Percentiles rank a stretch among this genome's conserved stretches.
Conservation (phyloP, 495 filamentous ascomycete species). For the Talaromyces ruber region DNA sequence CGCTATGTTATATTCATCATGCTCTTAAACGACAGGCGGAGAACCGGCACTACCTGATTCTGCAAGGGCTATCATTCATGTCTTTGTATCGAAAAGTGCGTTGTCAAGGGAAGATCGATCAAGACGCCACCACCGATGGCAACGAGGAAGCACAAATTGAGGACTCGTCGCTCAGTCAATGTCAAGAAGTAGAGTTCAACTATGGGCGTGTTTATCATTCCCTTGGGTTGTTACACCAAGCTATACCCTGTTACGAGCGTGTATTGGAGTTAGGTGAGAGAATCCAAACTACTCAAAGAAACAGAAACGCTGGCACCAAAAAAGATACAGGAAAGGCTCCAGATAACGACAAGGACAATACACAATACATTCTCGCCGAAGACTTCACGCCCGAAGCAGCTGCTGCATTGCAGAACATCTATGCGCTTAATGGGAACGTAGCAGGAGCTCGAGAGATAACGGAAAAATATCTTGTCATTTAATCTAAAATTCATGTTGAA, state of each 20-base stretch:
- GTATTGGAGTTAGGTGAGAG: conserved; percentile 38
- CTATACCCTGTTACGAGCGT: conserved; percentile 63
- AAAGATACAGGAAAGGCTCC: conserved; percentile 8
- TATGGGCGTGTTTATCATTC: conserved; percentile 72
- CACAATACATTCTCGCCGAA: conserved; percentile 33
- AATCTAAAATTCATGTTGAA: not conserved
- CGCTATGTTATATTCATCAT: conserved; percentile 71
- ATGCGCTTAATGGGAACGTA: conserved; percentile 53
- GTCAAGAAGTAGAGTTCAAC: conserved; percentile 87
- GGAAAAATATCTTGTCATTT: conserved; percentile 48
- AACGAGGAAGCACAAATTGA: conserved; percentile 12
- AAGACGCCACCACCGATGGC: conserved; percentile 7
- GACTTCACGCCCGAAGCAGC: conserved; percentile 68
- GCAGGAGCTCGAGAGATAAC: conserved; percentile 47
- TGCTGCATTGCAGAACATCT: conserved; percentile 62
- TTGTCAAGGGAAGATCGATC: conserved; percentile 13
- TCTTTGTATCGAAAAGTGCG: conserved; percentile 62
- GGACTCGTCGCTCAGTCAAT: conserved; percentile 30
- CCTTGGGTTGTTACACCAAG: conserved; percentile 70
- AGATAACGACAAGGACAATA: conserved; percentile 8
- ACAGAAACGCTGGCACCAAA: not conserved
- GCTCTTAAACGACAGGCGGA: conserved; percentile 81
- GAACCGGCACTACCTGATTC: conserved; percentile 77
- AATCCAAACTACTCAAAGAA: conserved; percentile 20
- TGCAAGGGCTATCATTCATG: conserved; percentile 78